These are phyloP conservation scores for Naganishia cerealis DNA, from an alignment of 1,284 basidiomycete species.

Conservation along the genomic window DNA sequence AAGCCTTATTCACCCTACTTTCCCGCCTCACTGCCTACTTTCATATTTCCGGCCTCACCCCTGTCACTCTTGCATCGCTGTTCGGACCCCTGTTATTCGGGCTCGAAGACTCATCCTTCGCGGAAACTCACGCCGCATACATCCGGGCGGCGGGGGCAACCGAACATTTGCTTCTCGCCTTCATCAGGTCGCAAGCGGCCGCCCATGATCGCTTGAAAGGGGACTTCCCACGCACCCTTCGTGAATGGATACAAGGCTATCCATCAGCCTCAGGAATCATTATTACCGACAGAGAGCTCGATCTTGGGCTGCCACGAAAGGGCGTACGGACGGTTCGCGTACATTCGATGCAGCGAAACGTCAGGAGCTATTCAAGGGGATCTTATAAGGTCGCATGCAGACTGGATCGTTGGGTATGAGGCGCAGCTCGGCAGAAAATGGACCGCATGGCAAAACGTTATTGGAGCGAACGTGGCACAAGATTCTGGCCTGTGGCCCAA, in stretches of 20 bases:
- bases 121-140: conserved; percentile 72
- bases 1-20: conserved; percentile 70
- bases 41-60: conserved; percentile 75
- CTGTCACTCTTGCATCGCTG: conserved; percentile 78
- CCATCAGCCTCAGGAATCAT: conserved; percentile 61
- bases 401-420: conserved; percentile 62
- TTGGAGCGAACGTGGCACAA: background rate
- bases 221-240: conserved; percentile 71
- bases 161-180: conserved; percentile 81
- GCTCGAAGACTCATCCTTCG: conserved; percentile 57
- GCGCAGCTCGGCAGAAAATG: conserved; percentile 28
- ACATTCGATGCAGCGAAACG: conserved; percentile 70
- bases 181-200: conserved; percentile 74
- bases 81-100: conserved; percentile 83
- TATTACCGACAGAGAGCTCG: conserved; percentile 53
- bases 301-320: conserved; percentile 61
- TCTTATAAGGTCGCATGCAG: conserved; percentile 68
- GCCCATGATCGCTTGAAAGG: conserved; percentile 60
- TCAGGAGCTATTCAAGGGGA: conserved; percentile 77
- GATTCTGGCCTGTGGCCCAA: background rate
- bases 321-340: conserved; percentile 72
- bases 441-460: conserved; percentile 41
- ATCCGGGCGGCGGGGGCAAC: conserved; percentile 77
- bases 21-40: conserved; percentile 77
- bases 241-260: conserved; percentile 83